A percentile compares a stretch with the other conserved stretches of the same genome.
These are phyloP conservation scores for Fimicolochytrium jonesii DNA, from an alignment of 192 early-diverging fungal genomes.

Conservation along the genomic window DNA sequence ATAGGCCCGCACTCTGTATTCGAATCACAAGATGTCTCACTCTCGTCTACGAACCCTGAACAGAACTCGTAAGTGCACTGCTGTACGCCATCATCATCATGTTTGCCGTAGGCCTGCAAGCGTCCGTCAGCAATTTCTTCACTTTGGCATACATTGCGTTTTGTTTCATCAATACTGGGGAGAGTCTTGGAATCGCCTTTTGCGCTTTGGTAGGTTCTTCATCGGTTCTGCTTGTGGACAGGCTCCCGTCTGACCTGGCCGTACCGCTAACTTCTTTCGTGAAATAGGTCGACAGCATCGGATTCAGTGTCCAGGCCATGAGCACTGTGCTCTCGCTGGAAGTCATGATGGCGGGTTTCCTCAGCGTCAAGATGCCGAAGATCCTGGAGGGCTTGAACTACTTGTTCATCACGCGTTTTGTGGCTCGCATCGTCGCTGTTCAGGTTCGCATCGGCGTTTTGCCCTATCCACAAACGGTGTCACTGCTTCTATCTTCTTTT, in stretches of 20 bases:
- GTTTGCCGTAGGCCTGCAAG: constrained; percentile 19
- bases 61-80: constrained; percentile 26
- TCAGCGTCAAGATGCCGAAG: constrained; percentile 29
- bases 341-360: constrained; percentile 23
- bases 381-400: constrained; percentile 38
- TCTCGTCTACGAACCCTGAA: too few species aligned
- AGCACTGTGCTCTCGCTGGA: constrained; percentile 31
- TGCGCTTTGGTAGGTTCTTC: constrained; percentile 29
- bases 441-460: too few species aligned
- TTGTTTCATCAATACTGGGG: constrained; percentile 31
- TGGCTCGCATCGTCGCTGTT: constrained; percentile 26
- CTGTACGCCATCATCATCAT: constrained; percentile 28
- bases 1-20: too few species aligned
- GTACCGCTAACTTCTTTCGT: too few species aligned
- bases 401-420: constrained; percentile 31
- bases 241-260: too few species aligned
- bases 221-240: not conserved
- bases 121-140: constrained; percentile 26
- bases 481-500: too few species aligned
- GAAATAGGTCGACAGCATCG: constrained; percentile 30
- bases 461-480: constrained; percentile 1
- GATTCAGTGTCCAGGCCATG: constrained; percentile 42
- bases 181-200: constrained; percentile 46
- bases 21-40: not conserved
- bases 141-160: constrained; percentile 17